These are phyloP conservation scores for Apiospora phragmitis DNA, from an alignment of 2,329 filamentous ascomycete genomes.

Conservation along the genomic window DNA sequence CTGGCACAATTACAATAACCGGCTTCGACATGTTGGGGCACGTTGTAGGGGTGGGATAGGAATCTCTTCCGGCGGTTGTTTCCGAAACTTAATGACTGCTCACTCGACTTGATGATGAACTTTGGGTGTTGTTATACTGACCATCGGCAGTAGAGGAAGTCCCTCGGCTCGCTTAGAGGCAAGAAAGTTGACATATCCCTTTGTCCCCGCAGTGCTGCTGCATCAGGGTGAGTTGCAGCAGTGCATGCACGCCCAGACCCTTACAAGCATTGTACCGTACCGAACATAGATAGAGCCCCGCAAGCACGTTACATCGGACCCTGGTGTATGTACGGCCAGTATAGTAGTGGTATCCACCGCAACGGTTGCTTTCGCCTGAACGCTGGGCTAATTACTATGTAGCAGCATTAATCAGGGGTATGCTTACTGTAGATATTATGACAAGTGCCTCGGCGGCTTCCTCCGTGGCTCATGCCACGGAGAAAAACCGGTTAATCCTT, in stretches of 20 bases:
- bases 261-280: neutral
- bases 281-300: neutral
- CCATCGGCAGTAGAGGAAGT: neutral
- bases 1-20: slow-evolving; percentile 13
- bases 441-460: neutral
- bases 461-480: neutral
- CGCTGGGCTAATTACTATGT: too few species aligned
- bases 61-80: neutral
- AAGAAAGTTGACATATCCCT: neutral
- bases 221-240: neutral
- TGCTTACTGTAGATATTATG: neutral
- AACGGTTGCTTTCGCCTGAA: neutral
- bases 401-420: neutral
- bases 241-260: neutral
- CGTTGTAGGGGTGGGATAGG: too few species aligned
- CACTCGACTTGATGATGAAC: neutral
- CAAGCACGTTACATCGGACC: neutral
- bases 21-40: slow-evolving; percentile 11
- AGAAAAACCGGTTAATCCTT: neutral
- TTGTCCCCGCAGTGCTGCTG: neutral
- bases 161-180: neutral
- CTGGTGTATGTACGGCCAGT: neutral
- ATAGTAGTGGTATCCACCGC: neutral
- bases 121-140: neutral
- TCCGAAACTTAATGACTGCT: neutral